These are phyloP conservation scores for Diphasiastrum complanatum DNA, from an alignment of 83 land plant species.

Conservation along the genomic window DNA sequence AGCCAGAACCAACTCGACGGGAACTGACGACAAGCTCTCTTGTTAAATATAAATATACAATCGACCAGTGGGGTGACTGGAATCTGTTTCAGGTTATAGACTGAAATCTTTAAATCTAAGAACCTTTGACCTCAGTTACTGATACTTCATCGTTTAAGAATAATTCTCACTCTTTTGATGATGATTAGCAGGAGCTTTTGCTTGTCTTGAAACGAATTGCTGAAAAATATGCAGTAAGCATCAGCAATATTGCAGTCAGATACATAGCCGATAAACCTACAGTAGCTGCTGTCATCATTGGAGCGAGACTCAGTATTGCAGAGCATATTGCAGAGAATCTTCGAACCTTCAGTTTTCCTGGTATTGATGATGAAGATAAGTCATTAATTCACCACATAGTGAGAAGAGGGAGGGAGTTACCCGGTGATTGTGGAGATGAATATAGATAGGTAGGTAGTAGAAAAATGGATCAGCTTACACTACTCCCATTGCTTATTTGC, in stretches of 20 bases:
- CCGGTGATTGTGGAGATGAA: constrained; percentile 38
- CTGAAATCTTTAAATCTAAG: constrained; percentile 4
- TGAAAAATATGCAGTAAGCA: constrained; percentile 29
- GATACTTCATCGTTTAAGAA: neutral
- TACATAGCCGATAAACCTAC: constrained; percentile 35
- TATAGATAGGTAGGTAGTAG: no score
- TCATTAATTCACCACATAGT: constrained; percentile 29
- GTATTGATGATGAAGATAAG: constrained; percentile 25
- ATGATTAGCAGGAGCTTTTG: constrained; percentile 31
- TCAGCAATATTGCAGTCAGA: constrained; percentile 31
- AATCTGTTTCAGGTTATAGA: constrained; percentile 28
- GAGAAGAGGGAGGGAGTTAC: constrained; percentile 22
- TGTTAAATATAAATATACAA: constrained; percentile 27
- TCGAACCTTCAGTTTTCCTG: constrained; percentile 23
- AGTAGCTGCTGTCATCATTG: constrained; percentile 31
- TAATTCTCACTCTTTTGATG: neutral
- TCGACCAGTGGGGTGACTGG: constrained; percentile 39
- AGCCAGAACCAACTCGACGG: constrained; percentile 24
- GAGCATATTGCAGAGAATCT: constrained; percentile 35
- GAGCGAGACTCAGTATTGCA: constrained; percentile 31
- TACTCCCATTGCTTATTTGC: no score
- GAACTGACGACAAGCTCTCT: constrained; percentile 33
- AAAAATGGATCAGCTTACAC: no score
- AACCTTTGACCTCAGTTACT: no score
- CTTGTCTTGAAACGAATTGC: constrained; percentile 27